Base-by-base conservation (phyloP, 2,329 filamentous ascomycete species). In the Hymenoscyphus fructigenus region DNA sequence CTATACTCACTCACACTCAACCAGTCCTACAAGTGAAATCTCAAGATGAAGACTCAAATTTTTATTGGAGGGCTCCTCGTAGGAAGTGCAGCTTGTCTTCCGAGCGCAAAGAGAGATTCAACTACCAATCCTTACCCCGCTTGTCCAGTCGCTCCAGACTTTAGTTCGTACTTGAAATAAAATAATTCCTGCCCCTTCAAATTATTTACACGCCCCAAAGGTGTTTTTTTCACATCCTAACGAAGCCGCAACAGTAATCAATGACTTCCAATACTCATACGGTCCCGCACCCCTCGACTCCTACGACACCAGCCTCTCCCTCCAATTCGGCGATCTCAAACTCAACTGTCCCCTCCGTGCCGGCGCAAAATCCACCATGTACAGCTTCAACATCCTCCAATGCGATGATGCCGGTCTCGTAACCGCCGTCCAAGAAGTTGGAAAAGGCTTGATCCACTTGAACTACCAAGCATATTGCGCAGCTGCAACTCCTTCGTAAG, bases 331-430 rank as follows among this genome's bases (percentile, higher is more conserved):
- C 32, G 14, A 41, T 5, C 28, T 34, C 29, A 29, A 34, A 26
- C 20, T 60, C 34, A 60, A 23, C 26, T 60, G 58, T 28, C 58
- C 58, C 4, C n/a, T 60, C 12, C 58, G 58, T 14, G 14, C 58
- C 2, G 34, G 28, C 12, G 58, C 58, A 32, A n/a, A 17, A 34
- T 41, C 58, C 7, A 15, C 17, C 5, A n/a, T 10, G 7, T 34
- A n/a, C n/a, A 3, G 58, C n/a, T 47, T 34, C 23, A 41, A n/a
- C 4, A 23, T 47, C 9, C 26, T 60, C n/a, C 14, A 44, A 15
- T 60, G 58, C 36, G 58, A 60, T 44, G 58, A 60, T 12, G 36
- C 29, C 36, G 58, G 36, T 14, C 32, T 60, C 3, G 58, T 60
- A 23, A 56, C n/a, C 14, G 53, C 53, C 14, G 53, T 56, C 14